Percentiles rank a stretch among this genome's conserved stretches.
These are phyloP conservation scores for Suillus occidentalis DNA, from an alignment of 768 basidiomycete species.

Conservation along the genomic window DNA sequence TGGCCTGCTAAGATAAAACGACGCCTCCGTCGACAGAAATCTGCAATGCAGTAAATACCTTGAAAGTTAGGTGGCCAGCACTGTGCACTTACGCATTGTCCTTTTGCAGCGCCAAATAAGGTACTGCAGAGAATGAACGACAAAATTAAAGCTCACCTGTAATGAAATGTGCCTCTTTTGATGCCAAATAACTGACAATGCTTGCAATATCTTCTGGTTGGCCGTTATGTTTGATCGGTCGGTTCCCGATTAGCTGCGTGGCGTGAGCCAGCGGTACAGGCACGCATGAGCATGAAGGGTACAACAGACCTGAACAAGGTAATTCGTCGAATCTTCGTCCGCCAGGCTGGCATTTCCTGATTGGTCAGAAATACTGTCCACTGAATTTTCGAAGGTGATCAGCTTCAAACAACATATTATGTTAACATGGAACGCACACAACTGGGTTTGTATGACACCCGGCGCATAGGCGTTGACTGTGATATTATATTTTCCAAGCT, in stretches of 20 bases:
- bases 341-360: neutral
- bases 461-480: slow-evolving; percentile 43
- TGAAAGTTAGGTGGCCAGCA: neutral
- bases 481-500: slow-evolving; percentile 38
- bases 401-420: neutral
- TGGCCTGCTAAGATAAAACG: neutral
- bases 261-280: slow-evolving; percentile 2
- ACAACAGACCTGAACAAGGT: neutral
- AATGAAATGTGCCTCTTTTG: slow-evolving; percentile 27
- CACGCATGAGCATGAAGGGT: neutral
- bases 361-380: slow-evolving; percentile 1
- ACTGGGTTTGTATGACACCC: slow-evolving; percentile 12
- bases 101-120: neutral
- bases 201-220: slow-evolving; percentile 24
- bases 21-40: slow-evolving; percentile 6
- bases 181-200: slow-evolving; percentile 27
- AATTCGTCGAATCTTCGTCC: slow-evolving; percentile 2
- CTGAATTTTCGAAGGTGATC: neutral
- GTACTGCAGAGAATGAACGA: neutral
- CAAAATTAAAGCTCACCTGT: slow-evolving; percentile 21
- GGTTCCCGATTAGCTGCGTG: slow-evolving; percentile 20
- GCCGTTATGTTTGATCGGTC: slow-evolving; percentile 6
- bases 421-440: slow-evolving; percentile 10
- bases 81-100: slow-evolving; percentile 17
- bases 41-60: neutral